These are phyloP conservation scores for Rhizomucor miehei DNA, from an alignment of 371 early-diverging fungal genomes.

Conservation along the genomic window DNA sequence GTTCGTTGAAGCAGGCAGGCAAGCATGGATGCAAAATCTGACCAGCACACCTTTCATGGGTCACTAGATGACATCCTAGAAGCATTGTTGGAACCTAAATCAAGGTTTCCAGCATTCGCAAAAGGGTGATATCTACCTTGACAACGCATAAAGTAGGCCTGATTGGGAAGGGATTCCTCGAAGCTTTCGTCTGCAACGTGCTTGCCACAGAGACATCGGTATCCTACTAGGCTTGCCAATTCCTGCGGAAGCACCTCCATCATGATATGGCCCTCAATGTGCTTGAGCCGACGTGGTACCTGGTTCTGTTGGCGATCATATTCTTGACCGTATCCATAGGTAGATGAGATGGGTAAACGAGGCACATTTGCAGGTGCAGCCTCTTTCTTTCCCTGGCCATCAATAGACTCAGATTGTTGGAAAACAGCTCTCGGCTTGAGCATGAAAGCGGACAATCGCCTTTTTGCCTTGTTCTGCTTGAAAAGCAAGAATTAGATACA, in stretches of 20 bases:
- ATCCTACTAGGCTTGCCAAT: conserved; percentile 29
- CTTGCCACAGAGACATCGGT: conserved; percentile 45
- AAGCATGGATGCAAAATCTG: conserved; percentile 58
- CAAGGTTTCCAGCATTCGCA: conserved; percentile 2
- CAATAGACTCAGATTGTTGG: conserved; percentile 6
- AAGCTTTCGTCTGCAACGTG: conserved; percentile 15
- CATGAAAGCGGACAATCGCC: conserved; percentile 31
- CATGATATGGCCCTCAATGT: conserved; percentile 49
- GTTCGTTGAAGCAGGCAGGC: conserved; percentile 68
- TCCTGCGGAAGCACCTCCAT: conserved; percentile 36
- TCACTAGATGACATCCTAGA: conserved; percentile 51
- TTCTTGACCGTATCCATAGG: conserved; percentile 11
- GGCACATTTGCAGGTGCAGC: not conserved
- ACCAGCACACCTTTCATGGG: conserved; percentile 56
- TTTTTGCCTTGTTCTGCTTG: conserved; percentile 13
- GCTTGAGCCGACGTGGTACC: conserved; percentile 28
- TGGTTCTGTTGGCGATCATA: conserved; percentile 12
- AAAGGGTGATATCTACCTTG: conserved; percentile 24
- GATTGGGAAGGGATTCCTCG: conserved; percentile 12
- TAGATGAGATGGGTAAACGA: conserved; percentile 11
- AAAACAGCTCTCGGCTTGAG: conserved; percentile 15
- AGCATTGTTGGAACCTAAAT: not conserved
- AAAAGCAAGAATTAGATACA: not conserved
- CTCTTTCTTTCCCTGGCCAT: not conserved
- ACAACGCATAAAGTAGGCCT: conserved; percentile 36